Percentiles rank a stretch among this genome's conserved stretches.
Conservation (phyloP, 2,329 filamentous ascomycete genomes). For the Thyridium curvatum region DNA sequence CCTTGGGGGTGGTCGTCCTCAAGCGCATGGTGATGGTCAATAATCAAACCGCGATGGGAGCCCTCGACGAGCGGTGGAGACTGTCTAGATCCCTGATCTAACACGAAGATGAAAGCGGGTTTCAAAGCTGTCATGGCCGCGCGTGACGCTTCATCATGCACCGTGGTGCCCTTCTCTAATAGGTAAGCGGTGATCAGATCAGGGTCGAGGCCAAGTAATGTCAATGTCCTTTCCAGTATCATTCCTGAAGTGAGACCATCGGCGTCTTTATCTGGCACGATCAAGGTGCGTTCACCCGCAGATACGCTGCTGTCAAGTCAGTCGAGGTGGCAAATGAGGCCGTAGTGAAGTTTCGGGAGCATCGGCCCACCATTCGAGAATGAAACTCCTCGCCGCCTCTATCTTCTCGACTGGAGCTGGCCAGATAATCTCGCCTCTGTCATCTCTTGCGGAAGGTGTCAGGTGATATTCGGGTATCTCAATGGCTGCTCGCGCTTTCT, state of each 20-base stretch:
- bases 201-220: slow-evolving; percentile 48
- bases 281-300: slow-evolving; percentile 44
- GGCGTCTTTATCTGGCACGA: slow-evolving; percentile 64
- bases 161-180: slow-evolving; percentile 50
- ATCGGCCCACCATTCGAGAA: slow-evolving; percentile 46
- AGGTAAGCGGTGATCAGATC: slow-evolving; percentile 51
- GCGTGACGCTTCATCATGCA: slow-evolving; percentile 50
- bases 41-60: slow-evolving; percentile 46
- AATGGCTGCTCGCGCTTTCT: background rate
- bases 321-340: slow-evolving; percentile 2
- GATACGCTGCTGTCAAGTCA: slow-evolving; percentile 32
- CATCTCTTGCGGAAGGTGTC: slow-evolving; percentile 4
- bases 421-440: slow-evolving; percentile 48
- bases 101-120: slow-evolving; percentile 54
- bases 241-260: slow-evolving; percentile 60
- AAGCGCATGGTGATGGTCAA: slow-evolving; percentile 58
- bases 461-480: slow-evolving; percentile 4
- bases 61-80: slow-evolving; percentile 45
- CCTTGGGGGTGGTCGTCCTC: slow-evolving; percentile 49
- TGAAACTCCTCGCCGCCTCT: slow-evolving; percentile 45
- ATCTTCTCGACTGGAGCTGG: slow-evolving; percentile 53
- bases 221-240: slow-evolving; percentile 54
- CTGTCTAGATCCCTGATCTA: slow-evolving; percentile 58
- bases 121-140: slow-evolving; percentile 39
- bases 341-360: background rate